Evolutionary conservation across 1,284 basidiomycete species (phyloP), one percentile per base, ranked within the genome.

Genomic region (Ustilago xerochloae): DNA sequence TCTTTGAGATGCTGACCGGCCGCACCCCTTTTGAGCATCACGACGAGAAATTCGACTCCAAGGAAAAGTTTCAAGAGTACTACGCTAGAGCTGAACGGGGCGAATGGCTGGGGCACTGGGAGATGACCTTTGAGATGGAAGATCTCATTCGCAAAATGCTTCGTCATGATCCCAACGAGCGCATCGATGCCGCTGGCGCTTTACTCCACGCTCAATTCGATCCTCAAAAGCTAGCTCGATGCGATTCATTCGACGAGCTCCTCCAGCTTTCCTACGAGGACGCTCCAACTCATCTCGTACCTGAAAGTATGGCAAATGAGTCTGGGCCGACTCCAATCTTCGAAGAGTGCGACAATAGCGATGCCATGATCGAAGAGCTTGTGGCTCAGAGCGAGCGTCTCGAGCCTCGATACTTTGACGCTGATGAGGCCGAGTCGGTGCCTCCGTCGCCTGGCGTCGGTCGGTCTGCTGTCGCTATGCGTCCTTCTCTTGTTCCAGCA

Each of bases 1-100:
- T 79, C 46, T 81, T 80, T 53, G 79, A 81, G 65, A 81, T 81
- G 47, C 63, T 70, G 18, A 75, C 75, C 0, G 78, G 78, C 12
- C 62, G 79, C 4, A 79, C 79, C 1, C 79, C 79, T 3, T 81
- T 81, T 52, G 79, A 81, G 49, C 59, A 63, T 28, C 63, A 69
- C 20, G 69, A 77, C 28, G 79, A 81, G 30, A 62, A 69, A 41
- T 72, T 77, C 41, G 55, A 68, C 16, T 61, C 58, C 33, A 66
- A 65, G 46, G 76, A 80, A 12, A 67, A 78, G 47, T 68, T 74
- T 29, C 47, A 78, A 30, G 56, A 55, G n/a, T 80, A 80, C 59
- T 80, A 80, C 59, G 33, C 53, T 18, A 63, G 78, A n/a, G 78
- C 74, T 12, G 54, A 72, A 24, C 50, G 52, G 15, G 68, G 70